Percentiles rank a stretch among this genome's conserved stretches.
phyloP scores from a whole-genome alignment of 2,329 filamentous ascomycete species.

The Fusarium sp. region DNA sequence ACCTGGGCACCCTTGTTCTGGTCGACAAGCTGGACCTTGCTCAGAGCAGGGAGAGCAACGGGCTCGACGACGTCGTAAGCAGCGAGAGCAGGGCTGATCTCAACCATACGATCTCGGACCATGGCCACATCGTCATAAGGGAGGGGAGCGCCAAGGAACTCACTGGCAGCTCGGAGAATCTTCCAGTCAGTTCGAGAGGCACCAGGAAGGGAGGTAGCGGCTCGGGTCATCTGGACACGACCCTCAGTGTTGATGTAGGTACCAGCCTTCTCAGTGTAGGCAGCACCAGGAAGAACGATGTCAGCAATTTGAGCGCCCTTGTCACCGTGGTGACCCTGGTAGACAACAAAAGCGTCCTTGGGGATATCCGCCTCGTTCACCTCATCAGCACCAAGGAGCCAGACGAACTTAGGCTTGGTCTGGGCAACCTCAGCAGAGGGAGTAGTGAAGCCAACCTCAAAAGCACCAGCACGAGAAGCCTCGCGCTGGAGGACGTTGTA shows the following conservation, averaged over 20 bases:
- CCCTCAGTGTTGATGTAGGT: constrained; percentile 99
- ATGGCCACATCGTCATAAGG: constrained; percentile 93
- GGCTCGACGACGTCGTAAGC: constrained; percentile 93
- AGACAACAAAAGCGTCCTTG: constrained; percentile 95
- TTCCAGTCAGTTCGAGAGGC: constrained; percentile 98
- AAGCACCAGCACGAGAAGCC: constrained; percentile 91
- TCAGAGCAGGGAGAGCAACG: constrained; percentile 77
- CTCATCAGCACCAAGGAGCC: constrained; percentile 96
- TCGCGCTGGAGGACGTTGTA: constrained; percentile 97
- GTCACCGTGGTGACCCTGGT: constrained; percentile 98
- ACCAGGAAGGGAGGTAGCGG: constrained; percentile 88
- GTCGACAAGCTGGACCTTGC: constrained; percentile 95
- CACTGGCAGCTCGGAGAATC: constrained; percentile 92
- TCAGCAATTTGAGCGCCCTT: constrained; percentile 92
- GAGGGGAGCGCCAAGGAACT: constrained; percentile 88
- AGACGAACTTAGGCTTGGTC: constrained; percentile 93
- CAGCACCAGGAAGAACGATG: constrained; percentile 90
- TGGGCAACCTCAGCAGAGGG: constrained; percentile 84
- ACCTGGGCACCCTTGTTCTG: constrained; percentile 89
- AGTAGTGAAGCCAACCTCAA: constrained; percentile 93
- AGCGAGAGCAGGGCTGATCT: constrained; percentile 90
- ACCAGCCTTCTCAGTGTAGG: constrained; percentile 95
- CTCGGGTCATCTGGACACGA: constrained; percentile 91
- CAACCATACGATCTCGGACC: constrained; percentile 91
- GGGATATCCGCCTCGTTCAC: constrained; percentile 86